Conservation (phyloP, 169 alveolate genomes). For the Cryptosporidium ryanae region DNA sequence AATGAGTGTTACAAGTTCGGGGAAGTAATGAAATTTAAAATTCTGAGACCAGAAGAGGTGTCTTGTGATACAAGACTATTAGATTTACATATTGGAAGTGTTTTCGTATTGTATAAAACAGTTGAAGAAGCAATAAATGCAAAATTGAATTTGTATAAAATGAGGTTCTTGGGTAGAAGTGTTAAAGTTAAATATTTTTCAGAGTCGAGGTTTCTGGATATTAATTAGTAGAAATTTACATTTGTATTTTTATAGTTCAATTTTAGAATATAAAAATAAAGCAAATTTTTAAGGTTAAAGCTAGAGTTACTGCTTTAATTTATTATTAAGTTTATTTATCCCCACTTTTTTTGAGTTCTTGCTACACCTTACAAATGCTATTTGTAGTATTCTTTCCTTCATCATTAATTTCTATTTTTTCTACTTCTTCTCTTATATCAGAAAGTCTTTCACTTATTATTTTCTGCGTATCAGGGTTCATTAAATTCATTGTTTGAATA, state of each 20-base stretch:
- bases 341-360: neutral
- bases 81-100: constrained; percentile 23
- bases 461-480: constrained; percentile 44
- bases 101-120: constrained; percentile 15
- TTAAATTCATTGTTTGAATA: constrained; percentile 45
- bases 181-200: constrained; percentile 32
- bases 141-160: constrained; percentile 35
- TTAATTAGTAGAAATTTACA: neutral
- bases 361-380: neutral
- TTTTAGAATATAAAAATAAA: neutral
- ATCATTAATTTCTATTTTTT: constrained; percentile 26
- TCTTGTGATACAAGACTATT: neutral
- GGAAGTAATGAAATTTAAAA: constrained; percentile 6
- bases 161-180: constrained; percentile 54
- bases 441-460: constrained; percentile 29
- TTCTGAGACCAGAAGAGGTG: constrained; percentile 11
- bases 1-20: constrained; percentile 37
- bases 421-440: constrained; percentile 40
- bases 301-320: neutral
- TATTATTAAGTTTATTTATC: neutral
- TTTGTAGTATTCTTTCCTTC: constrained; percentile 3
- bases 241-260: too few relatives aligned
- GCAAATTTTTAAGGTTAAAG: neutral
- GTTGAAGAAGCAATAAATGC: constrained; percentile 61
- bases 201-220: constrained; percentile 21